A percentile compares a stretch with the other conserved stretches of the same genome.
These are phyloP conservation scores for Helotiales sp. DNA, from an alignment of 2,329 filamentous ascomycete species.

Conservation along the genomic window DNA sequence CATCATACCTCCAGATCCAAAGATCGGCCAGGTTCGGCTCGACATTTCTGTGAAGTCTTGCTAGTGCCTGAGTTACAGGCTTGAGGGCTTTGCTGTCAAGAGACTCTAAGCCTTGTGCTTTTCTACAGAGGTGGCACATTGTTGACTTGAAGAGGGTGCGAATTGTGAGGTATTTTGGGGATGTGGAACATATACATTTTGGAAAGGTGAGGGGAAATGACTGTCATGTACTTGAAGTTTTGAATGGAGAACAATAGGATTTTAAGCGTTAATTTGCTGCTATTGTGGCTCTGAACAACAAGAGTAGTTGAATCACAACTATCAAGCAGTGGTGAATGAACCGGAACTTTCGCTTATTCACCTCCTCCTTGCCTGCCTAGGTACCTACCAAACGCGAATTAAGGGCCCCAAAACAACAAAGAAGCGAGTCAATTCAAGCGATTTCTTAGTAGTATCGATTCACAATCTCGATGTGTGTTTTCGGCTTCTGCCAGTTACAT, in stretches of 20 bases:
- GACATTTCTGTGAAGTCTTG: slow-evolving; percentile 12
- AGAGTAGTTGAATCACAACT: neutral
- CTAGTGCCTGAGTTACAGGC: slow-evolving; percentile 4
- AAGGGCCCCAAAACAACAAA: no score
- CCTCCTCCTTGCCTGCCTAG: no score
- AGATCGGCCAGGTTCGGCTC: slow-evolving; percentile 17
- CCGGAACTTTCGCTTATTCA: neutral
- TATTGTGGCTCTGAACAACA: neutral
- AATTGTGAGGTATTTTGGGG: neutral
- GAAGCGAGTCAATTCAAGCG: no score
- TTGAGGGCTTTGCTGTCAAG: slow-evolving; percentile 3
- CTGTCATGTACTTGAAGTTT: neutral
- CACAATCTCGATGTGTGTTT: no score
- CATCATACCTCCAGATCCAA: slow-evolving; percentile 9
- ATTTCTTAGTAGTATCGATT: no score
- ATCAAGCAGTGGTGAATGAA: neutral
- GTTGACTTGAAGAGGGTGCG: neutral
- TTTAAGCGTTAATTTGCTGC: neutral
- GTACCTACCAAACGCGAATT: no score
- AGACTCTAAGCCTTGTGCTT: neutral
- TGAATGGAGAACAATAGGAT: neutral
- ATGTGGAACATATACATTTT: neutral
- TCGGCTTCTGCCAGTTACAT: no score
- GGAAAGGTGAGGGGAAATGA: neutral
- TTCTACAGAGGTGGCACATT: slow-evolving; percentile 16